Evolutionary conservation across 2,329 filamentous ascomycete genomes (phyloP).

Genomic region (Trichoderma arundinaceum): DNA sequence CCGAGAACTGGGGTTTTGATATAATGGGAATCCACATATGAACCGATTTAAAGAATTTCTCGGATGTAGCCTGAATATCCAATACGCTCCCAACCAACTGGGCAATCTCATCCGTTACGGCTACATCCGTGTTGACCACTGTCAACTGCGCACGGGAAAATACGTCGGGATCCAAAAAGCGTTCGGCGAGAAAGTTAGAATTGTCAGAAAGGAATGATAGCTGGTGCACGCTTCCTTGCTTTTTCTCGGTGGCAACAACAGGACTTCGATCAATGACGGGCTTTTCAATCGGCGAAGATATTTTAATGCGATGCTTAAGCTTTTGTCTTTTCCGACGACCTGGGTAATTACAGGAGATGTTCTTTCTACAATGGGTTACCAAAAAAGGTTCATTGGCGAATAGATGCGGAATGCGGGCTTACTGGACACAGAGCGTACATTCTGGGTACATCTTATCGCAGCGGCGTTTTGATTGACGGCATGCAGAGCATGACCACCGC

Average conservation of each 20-base stretch:
- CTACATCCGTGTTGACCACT: conserved; percentile 14
- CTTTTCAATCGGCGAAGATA: neutral
- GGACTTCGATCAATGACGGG: neutral
- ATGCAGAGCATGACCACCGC: conserved; percentile 26
- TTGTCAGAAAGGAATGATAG: neutral
- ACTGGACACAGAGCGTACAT: conserved; percentile 30
- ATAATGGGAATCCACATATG: conserved; percentile 28
- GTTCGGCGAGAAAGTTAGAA: conserved; percentile 19
- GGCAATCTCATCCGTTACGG: conserved; percentile 10
- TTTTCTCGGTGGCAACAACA: neutral
- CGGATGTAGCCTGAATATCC: conserved; percentile 19
- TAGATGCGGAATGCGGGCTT: neutral
- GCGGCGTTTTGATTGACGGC: conserved; percentile 30
- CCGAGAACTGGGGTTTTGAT: conserved; percentile 16
- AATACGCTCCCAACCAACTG: conserved; percentile 20
- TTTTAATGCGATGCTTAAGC: neutral
- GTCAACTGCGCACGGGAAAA: conserved; percentile 27
- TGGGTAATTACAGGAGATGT: conserved; percentile 29
- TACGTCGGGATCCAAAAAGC: conserved; percentile 30
- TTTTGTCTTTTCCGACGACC: conserved; percentile 26
- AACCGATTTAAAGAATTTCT: conserved; percentile 22
- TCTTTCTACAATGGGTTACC: conserved; percentile 12
- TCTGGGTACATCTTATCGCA: conserved; percentile 29
- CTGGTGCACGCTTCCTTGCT: neutral
- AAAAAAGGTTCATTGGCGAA: neutral